phyloP scores from a whole-genome alignment of 176 grass and related monocot genomes.

The Cymbopogon citratus region DNA sequence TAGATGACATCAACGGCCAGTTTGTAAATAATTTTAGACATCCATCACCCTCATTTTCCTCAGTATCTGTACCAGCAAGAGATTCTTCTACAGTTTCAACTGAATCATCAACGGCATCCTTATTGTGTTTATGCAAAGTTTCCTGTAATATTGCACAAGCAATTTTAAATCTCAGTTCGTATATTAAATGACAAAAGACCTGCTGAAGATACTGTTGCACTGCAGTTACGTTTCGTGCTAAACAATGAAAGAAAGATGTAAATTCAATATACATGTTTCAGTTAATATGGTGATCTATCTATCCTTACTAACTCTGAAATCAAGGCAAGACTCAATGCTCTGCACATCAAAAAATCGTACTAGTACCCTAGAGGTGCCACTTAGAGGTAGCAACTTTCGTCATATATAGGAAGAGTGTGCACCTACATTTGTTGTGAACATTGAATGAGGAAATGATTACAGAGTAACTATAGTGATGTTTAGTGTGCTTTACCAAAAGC shows the following conservation, averaged over 20 bases:
- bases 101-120: conserved; percentile 36
- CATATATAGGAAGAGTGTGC: too few species aligned
- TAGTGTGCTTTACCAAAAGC: too few species aligned
- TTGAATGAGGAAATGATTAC: too few species aligned
- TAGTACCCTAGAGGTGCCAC: neutral
- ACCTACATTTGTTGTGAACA: too few species aligned
- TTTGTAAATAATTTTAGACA: conserved; percentile 69
- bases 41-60: conserved; percentile 29
- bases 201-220: neutral
- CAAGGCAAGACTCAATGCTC: too few species aligned
- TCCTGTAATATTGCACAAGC: conserved; percentile 38
- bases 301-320: too few species aligned
- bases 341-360: too few species aligned
- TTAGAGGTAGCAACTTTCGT: neutral
- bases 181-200: neutral
- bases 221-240: neutral
- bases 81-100: conserved; percentile 42
- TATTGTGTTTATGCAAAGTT: conserved; percentile 78
- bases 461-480: too few species aligned
- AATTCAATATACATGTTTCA: neutral
- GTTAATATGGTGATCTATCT: neutral
- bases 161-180: neutral
- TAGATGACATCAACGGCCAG: conserved; percentile 77
- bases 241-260: neutral
- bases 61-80: conserved; percentile 30